Conservation (phyloP, 441 rosid species). For the Monsonia emarginata region DNA sequence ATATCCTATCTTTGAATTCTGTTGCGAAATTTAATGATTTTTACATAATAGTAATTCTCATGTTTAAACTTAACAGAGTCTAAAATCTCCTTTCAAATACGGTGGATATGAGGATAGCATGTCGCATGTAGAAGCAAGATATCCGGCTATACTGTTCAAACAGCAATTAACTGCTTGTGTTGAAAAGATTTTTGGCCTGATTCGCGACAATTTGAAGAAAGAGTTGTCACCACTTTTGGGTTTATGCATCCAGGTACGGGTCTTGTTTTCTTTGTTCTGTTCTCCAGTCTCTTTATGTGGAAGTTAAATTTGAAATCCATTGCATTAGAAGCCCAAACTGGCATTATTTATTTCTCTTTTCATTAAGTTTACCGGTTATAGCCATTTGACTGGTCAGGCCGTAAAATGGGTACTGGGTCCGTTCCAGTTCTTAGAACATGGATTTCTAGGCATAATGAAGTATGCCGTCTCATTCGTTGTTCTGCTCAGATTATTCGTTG, state of each 20-base stretch:
- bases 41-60: neutral
- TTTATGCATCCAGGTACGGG: constrained; percentile 71
- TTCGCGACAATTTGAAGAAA: constrained; percentile 91
- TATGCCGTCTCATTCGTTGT: too few relatives aligned
- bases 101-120: constrained; percentile 66
- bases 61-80: constrained; percentile 35
- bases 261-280: neutral
- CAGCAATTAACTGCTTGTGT: constrained; percentile 96
- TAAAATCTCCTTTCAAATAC: constrained; percentile 73
- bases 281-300: neutral
- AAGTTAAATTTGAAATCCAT: neutral
- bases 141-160: constrained; percentile 84
- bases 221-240: constrained; percentile 78
- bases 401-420: too few relatives aligned
- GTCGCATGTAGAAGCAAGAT: constrained; percentile 84
- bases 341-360: too few relatives aligned
- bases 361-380: too few relatives aligned
- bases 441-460: too few relatives aligned
- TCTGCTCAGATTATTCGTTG: too few relatives aligned
- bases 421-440: too few relatives aligned
- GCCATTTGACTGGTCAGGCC: too few relatives aligned
- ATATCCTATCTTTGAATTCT: too few relatives aligned
- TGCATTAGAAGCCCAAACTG: too few relatives aligned
- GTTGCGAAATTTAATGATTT: neutral
- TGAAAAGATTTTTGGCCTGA: constrained; percentile 93